Evolutionary conservation across 2,329 filamentous ascomycete species (phyloP), one percentile per base, ranked within the genome.

Genomic region (Aureobasidium sp.): DNA sequence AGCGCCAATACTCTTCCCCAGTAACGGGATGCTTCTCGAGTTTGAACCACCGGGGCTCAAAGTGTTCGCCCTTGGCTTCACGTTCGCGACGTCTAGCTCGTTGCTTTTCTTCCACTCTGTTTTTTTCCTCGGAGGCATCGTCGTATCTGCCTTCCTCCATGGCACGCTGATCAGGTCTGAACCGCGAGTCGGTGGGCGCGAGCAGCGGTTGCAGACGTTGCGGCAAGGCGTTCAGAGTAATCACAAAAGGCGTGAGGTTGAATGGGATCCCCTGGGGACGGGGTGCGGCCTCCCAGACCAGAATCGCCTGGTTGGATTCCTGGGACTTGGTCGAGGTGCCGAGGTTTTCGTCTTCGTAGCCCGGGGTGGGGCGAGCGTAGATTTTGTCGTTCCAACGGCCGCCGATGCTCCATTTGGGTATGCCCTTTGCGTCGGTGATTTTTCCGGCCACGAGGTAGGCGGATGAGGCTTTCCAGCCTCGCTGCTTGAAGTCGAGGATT

Each of bases 71-170:
- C 2, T 77, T 82, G 34, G 82, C 82, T 75, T 99, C 93, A 27
- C 92, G 81, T 63, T 82, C 78, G 61, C 89, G 79, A 64, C 94
- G 79, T 63, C 87, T 87, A 11, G 87, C 86, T 64, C 94, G 82
- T 79, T 99, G 94, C 66, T 87, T 91, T 78, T 97, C 89, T 75
- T 99, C 94, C 0, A 99, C 84, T 1, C 94, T 83, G 70, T 93
- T 94, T 84, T 99, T 99, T 79, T 99, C 94, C 5, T 84, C 84
- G 0, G 93, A 94, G 1, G 94, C 94, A 64, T 94, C 82, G 70
- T 97, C 93, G 71, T 99, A 99, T 75, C 92, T 85, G n/a, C 93
- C 94, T 65, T 97, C 92, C 74, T 99, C 94, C 94, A 99, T 99
- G 1, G 94, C 94, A 12, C 94, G 84, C 78, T 99, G 94, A 74